These are phyloP conservation scores for Creolimax fragrantissima DNA, from an alignment of 78 protist genomes.

Conservation along the genomic window DNA sequence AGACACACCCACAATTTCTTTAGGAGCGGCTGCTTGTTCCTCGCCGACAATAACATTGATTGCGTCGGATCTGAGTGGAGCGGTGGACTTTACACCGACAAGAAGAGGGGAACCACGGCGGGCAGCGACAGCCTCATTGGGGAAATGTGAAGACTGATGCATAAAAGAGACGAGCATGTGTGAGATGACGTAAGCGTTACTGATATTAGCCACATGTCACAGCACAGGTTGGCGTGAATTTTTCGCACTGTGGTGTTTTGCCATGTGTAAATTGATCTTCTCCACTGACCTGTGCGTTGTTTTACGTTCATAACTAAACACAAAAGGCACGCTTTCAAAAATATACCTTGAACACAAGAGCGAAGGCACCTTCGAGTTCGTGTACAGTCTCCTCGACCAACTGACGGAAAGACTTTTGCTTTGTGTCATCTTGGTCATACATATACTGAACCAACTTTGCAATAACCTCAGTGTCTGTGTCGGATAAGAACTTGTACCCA, in stretches of 20 bases:
- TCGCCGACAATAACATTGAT: neutral
- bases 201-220: no score
- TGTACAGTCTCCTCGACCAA: constrained; percentile 17
- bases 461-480: constrained; percentile 94
- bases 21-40: neutral
- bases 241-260: no score
- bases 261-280: no score
- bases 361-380: constrained; percentile 58
- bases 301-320: no score
- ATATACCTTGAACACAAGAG: constrained; percentile 54
- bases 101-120: constrained; percentile 71
- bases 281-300: no score
- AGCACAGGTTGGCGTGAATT: no score
- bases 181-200: no score
- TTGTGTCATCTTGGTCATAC: neutral
- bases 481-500: constrained; percentile 48
- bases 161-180: no score
- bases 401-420: neutral
- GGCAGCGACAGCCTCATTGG: constrained; percentile 42
- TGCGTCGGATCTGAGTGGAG: neutral
- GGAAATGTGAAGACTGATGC: constrained; percentile 47
- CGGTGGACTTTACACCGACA: constrained; percentile 36
- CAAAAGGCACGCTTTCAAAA: no score
- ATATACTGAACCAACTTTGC: constrained; percentile 62
- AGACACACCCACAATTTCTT: neutral